Conservation (phyloP, 805 yeast genomes). For the Wickerhamiella galacta region DNA sequence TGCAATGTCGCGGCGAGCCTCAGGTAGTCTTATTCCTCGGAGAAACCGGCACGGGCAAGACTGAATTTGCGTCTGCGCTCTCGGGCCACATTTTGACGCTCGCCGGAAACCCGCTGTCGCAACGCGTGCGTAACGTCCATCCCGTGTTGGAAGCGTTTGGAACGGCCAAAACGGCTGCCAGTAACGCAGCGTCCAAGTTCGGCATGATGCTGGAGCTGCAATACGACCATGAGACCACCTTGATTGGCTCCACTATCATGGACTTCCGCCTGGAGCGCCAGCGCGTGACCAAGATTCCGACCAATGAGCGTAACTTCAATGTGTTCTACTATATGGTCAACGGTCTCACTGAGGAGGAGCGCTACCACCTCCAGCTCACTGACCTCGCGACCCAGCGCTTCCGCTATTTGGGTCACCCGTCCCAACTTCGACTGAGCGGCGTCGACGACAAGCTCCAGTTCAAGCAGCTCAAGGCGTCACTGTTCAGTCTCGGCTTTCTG, state of each 20-base stretch:
- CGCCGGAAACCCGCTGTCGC: conserved; percentile 23
- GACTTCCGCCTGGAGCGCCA: conserved; percentile 41
- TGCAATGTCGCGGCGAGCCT: conserved; percentile 22
- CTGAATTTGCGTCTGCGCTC: conserved; percentile 22
- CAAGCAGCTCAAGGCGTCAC: conserved; percentile 31
- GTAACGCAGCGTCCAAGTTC: conserved; percentile 30
- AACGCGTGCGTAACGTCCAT: conserved; percentile 21
- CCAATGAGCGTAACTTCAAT: conserved; percentile 41
- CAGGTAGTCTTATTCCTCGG: conserved; percentile 26
- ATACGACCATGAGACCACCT: conserved; percentile 28
- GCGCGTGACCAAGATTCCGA: conserved; percentile 34
- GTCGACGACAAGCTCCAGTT: conserved; percentile 35
- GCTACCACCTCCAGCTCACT: conserved; percentile 27
- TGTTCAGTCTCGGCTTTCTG: conserved; percentile 32
- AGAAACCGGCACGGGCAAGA: conserved; percentile 26
- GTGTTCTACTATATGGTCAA: conserved; percentile 39
- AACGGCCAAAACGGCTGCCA: conserved; percentile 23
- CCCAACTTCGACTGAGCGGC: conserved; percentile 25
- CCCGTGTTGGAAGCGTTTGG: conserved; percentile 24
- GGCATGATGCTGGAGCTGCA: conserved; percentile 40
- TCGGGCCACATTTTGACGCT: conserved; percentile 20
- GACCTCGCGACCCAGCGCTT: conserved; percentile 23
- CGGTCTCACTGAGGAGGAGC: conserved; percentile 29
- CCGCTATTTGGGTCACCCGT: conserved; percentile 29
- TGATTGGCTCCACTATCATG: conserved; percentile 37